Evolutionary conservation across 2,329 filamentous ascomycete genomes (phyloP), one percentile per base, ranked within the genome.

Genomic region (Hysterium pulicare): DNA sequence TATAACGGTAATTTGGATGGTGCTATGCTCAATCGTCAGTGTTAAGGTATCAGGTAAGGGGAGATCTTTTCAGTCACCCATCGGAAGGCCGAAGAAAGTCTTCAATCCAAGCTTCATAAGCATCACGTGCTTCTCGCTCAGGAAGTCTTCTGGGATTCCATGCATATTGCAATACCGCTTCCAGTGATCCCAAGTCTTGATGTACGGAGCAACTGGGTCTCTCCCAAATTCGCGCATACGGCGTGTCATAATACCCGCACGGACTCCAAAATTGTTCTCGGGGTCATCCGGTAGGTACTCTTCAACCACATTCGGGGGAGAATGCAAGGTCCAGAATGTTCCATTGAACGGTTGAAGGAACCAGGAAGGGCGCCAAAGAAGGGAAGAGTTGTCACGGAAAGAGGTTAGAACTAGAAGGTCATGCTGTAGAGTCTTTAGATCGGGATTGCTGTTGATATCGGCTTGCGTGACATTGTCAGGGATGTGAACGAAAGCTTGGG

Each of bases 351-450:
- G 17, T 17, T 50, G 32, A 3, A 23, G 9, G 45, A 62, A 62
- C 61, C 59, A 64, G 2, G 48, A 40, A 0, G 61, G 61, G 10
- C 55, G 57, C 57, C 57, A 63, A 36, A 49, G 49, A 3, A 63
- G 47, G 4, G 54, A 52, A n/a, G 40, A 44, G 40, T 60, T 61
- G 16, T 63, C 59, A 19, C 44, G 40, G 31, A 64, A 51, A 37
- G 43, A 42, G 9, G 55, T 57, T 8, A 64, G 52, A 11, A 60
- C 35, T 3, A 61, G 40, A 26, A 63, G 53, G 21, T 62, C 59
- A 37, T 52, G 47, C 38, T 62, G 57, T 16, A 57, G 30, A 13
- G 54, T 56, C 21, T 51, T 49, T 32, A 56, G 48, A 1, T 34
- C 11, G 1, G 48, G 41, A 20, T 45, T n/a, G 1, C 44, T 21